These are phyloP conservation scores for Phytophthora pseudosyringae DNA, from an alignment of 352 stramenopile species.

Conservation along the genomic window DNA sequence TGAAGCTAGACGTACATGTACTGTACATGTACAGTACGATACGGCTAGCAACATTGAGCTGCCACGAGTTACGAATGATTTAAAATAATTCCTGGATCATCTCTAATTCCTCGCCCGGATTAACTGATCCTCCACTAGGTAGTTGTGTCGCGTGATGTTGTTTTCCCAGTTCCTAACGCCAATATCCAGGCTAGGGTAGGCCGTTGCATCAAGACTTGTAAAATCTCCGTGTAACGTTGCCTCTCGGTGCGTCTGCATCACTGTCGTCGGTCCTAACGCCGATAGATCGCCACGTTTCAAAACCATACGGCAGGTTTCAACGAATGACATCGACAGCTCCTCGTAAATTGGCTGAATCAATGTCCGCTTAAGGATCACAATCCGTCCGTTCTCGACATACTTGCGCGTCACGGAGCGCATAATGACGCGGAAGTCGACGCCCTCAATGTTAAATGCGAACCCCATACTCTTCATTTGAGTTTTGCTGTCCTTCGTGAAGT, in stretches of 20 bases:
- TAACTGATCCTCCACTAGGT: constrained; percentile 27
- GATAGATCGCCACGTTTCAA: constrained; percentile 22
- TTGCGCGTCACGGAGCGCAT: constrained; percentile 19
- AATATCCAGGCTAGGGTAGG: constrained; percentile 9
- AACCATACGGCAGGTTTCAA: constrained; percentile 31
- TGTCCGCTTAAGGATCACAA: constrained; percentile 22
- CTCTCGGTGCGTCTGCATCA: constrained; percentile 33
- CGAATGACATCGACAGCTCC: background rate
- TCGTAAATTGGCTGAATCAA: constrained; percentile 28
- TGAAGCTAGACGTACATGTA: too few relatives aligned
- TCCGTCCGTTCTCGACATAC: constrained; percentile 17
- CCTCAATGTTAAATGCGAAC: constrained; percentile 16
- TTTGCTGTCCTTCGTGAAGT: constrained; percentile 17
- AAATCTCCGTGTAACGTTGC: constrained; percentile 9
- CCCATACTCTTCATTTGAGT: constrained; percentile 25
- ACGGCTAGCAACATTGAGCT: too few relatives aligned
- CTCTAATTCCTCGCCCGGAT: constrained; percentile 15
- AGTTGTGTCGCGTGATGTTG: constrained; percentile 18
- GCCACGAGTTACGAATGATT: too few relatives aligned
- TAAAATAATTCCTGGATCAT: background rate
- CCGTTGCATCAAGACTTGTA: background rate
- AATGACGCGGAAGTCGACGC: constrained; percentile 5
- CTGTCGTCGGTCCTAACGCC: constrained; percentile 17
- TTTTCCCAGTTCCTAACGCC: constrained; percentile 18
- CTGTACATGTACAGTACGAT: too few relatives aligned